These are phyloP conservation scores for Neonothopanus nambi DNA, from an alignment of 1,284 basidiomycete genomes.

Conservation along the genomic window DNA sequence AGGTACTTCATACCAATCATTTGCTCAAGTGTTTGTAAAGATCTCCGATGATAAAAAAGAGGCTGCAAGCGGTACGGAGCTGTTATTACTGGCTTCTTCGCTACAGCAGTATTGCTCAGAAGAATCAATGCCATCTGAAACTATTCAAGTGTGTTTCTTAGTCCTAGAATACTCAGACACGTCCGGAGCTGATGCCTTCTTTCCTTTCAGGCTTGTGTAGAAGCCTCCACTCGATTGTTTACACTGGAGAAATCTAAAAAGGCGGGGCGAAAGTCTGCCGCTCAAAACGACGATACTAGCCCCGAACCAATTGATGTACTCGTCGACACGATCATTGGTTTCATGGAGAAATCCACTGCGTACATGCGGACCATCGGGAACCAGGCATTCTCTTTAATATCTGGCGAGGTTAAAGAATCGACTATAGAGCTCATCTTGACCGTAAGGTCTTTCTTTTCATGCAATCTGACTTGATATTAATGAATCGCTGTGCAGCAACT, in stretches of 20 bases:
- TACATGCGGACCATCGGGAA: constrained; percentile 84
- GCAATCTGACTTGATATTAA: not conserved
- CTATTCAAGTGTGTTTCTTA: constrained; percentile 60
- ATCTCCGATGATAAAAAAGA: constrained; percentile 50
- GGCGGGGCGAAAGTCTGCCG: constrained; percentile 40
- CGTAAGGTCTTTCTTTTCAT: constrained; percentile 49
- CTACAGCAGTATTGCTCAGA: constrained; percentile 73
- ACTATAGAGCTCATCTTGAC: constrained; percentile 85
- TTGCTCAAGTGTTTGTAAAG: constrained; percentile 29
- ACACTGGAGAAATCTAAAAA: constrained; percentile 34
- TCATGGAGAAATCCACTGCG: constrained; percentile 83
- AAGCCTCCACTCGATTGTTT: constrained; percentile 42
- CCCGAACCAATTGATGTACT: constrained; percentile 78
- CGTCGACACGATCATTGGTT: constrained; percentile 86
- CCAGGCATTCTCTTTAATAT: constrained; percentile 79
- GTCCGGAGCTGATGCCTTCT: not conserved
- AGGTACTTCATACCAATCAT: not conserved
- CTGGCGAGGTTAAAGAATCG: constrained; percentile 66
- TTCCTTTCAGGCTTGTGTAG: constrained; percentile 52
- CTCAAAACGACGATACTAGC: constrained; percentile 26
- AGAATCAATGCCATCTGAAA: constrained; percentile 40
- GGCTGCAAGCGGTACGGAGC: constrained; percentile 61
- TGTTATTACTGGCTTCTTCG: constrained; percentile 70
- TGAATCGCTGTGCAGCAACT: constrained; percentile 66
- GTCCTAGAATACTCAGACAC: not conserved